A percentile compares a stretch with the other conserved stretches of the same genome.
phyloP scores from a whole-genome alignment of 331 rosid species.

The Malus hybrid region DNA sequence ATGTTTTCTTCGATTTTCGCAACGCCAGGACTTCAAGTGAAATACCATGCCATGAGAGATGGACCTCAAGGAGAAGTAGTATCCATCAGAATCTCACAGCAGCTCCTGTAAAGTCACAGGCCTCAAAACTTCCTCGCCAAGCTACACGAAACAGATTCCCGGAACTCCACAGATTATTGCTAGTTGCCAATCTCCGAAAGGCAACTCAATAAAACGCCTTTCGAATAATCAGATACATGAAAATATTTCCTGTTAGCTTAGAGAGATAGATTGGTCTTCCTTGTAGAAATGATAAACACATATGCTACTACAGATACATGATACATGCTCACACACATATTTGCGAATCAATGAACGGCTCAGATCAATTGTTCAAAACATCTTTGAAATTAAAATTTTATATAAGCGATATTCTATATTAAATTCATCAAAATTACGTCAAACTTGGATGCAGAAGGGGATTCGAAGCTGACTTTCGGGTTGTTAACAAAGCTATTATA shows the following conservation, averaged over 20 bases:
- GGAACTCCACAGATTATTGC: too few species aligned
- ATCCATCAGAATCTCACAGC: slow-evolving; percentile 86
- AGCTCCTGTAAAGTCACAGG: slow-evolving; percentile 49
- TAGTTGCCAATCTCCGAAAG: neutral
- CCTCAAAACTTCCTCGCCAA: neutral
- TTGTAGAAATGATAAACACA: neutral
- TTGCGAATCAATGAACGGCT: too few species aligned
- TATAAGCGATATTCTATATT: too few species aligned
- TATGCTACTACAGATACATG: neutral
- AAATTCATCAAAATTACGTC: too few species aligned
- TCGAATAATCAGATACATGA: neutral
- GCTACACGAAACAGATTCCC: neutral
- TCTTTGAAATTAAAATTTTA: too few species aligned
- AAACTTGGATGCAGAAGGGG: too few species aligned
- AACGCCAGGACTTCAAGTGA: slow-evolving; percentile 72
- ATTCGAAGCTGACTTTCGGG: too few species aligned
- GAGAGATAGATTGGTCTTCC: neutral
- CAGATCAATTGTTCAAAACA: too few species aligned
- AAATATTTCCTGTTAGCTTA: neutral
- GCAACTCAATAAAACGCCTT: neutral
- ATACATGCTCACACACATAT: too few species aligned
- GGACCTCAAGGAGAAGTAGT: slow-evolving; percentile 76
- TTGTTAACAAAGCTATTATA: too few species aligned
- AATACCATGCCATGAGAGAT: slow-evolving; percentile 82
- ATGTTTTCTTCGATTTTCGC: neutral